A percentile compares a stretch with the other conserved stretches of the same genome.
phyloP scores from a whole-genome alignment of 2,329 filamentous ascomycete species.

The Fusarium protoensiforme region DNA sequence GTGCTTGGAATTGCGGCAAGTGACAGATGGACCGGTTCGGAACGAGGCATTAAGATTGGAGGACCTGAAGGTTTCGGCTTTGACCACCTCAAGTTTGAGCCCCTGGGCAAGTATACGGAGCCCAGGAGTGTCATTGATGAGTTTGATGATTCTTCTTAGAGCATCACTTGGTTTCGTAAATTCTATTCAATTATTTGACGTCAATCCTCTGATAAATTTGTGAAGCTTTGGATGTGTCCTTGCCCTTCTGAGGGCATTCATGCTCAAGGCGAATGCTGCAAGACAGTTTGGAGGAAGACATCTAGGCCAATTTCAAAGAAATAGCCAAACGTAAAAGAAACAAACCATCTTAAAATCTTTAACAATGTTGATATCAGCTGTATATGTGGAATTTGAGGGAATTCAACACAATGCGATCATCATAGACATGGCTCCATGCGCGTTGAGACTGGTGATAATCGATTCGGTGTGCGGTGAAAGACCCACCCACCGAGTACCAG shows the following conservation, averaged over 20 bases:
- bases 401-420: background rate
- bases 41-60: constrained; percentile 60
- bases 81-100: constrained; percentile 58
- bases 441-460: background rate
- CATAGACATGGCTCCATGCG: background rate
- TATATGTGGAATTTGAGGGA: background rate
- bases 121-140: constrained; percentile 66
- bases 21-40: constrained; percentile 57
- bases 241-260: background rate
- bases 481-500: background rate
- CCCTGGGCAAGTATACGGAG: constrained; percentile 60
- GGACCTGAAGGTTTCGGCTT: constrained; percentile 62
- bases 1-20: constrained; percentile 60
- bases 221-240: background rate
- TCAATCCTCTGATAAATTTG: background rate
- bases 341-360: fast-evolving
- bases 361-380: no score
- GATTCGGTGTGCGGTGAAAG: background rate
- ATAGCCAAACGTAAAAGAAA: no score
- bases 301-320: background rate
- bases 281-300: background rate
- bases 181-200: background rate
- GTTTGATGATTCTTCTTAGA: constrained; percentile 42
- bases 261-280: background rate
- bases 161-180: background rate